phyloP scores from a whole-genome alignment of 306 rosid genomes.

The Cercis canadensis region DNA sequence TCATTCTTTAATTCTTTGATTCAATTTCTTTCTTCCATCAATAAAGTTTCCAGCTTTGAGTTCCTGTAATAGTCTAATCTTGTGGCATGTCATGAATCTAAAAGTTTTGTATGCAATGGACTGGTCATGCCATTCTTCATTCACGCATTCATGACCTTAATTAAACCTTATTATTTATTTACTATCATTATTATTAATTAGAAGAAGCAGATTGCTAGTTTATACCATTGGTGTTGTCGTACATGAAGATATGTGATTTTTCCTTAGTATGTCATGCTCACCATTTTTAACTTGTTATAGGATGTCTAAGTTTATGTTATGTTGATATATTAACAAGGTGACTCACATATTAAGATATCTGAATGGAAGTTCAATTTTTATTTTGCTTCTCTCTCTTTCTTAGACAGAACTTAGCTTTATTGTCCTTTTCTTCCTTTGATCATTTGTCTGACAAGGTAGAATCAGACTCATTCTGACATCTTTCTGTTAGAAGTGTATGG shows the following conservation, averaged over 20 bases:
- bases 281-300: conserved; percentile 7
- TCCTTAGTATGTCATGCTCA: conserved; percentile 1
- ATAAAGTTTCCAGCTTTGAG: conserved; percentile 2
- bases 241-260: conserved; percentile 25
- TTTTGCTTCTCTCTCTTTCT: neutral
- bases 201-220: neutral
- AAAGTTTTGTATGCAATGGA: conserved; percentile 23
- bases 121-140: conserved; percentile 33
- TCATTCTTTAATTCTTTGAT: neutral
- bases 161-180: too few relatives aligned
- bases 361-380: neutral
- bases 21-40: neutral
- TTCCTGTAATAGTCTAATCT: conserved; percentile 23
- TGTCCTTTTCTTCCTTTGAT: neutral
- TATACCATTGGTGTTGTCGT: neutral
- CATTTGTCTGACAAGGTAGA: neutral
- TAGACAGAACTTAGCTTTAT: neutral
- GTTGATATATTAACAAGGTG: conserved; percentile 10
- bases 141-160: conserved; percentile 11
- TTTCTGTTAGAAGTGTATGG: neutral
- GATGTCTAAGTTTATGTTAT: conserved; percentile 6
- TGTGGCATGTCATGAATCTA: conserved; percentile 9
- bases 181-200: too few relatives aligned
- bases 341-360: conserved; percentile 26
- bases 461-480: neutral